Percentiles rank a stretch among this genome's conserved stretches.
phyloP scores from a whole-genome alignment of 805 yeast species.

The Candida succiphila region DNA sequence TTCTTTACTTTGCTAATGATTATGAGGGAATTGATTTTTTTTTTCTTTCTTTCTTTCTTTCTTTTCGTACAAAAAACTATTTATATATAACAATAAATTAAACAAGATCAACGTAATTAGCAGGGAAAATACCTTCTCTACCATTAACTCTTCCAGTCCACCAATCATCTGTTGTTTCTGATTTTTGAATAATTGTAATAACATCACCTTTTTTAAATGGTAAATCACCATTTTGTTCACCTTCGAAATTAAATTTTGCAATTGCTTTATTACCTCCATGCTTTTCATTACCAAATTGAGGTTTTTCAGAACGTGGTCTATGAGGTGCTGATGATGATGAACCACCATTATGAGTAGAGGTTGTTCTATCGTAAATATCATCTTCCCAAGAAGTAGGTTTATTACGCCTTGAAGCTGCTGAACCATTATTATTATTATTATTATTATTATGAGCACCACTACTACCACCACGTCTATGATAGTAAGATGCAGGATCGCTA shows the following conservation, averaged over 20 bases:
- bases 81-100: constrained; percentile 19
- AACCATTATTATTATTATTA: constrained; percentile 3
- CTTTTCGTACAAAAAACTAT: too few species aligned
- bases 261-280: constrained; percentile 65
- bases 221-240: constrained; percentile 90
- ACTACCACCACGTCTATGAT: constrained; percentile 6
- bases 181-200: constrained; percentile 74
- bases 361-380: constrained; percentile 58
- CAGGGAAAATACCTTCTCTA: constrained; percentile 89
- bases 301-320: constrained; percentile 23
- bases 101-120: constrained; percentile 84
- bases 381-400: constrained; percentile 68
- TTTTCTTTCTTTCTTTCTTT: too few species aligned
- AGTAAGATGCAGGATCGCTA: constrained; percentile 23
- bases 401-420: constrained; percentile 5
- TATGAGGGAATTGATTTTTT: too few species aligned
- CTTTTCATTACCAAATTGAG: constrained; percentile 22
- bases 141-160: constrained; percentile 93
- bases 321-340: constrained; percentile 13
- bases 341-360: constrained; percentile 14
- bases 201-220: constrained; percentile 93
- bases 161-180: constrained; percentile 92
- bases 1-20: too few species aligned
- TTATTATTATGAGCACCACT: too few species aligned
- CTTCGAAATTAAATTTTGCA: constrained; percentile 81